These are phyloP conservation scores for Primulina eburnea DNA, from an alignment of 257 asterid genomes.

Conservation along the genomic window DNA sequence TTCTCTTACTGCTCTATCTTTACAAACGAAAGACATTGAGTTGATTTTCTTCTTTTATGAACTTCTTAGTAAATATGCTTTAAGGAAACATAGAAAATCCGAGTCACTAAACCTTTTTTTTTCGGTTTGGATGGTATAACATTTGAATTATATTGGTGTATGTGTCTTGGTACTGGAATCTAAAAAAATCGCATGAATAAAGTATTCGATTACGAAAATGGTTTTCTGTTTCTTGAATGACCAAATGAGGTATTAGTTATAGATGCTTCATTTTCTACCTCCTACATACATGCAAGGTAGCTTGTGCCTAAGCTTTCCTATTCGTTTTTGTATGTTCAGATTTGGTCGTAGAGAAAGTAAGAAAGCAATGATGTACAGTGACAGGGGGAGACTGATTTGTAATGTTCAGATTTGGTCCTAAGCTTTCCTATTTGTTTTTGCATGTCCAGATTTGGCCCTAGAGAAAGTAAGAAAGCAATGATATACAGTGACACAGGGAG, in stretches of 20 bases:
- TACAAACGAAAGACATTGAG: background rate
- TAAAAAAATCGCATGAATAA: background rate
- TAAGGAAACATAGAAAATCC: background rate
- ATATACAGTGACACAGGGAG: conserved; percentile 84
- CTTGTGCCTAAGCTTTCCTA: conserved; percentile 16
- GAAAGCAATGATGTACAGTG: conserved; percentile 64
- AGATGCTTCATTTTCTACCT: conserved; percentile 18
- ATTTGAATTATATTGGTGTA: background rate
- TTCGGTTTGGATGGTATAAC: conserved; percentile 1
- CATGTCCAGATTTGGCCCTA: conserved; percentile 73
- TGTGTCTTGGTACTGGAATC: background rate
- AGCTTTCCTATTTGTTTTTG: conserved; percentile 22
- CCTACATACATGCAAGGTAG: conserved; percentile 18
- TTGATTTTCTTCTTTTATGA: background rate
- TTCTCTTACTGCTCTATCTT: conserved; percentile 1
- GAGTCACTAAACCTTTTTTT: background rate
- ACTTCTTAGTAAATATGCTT: conserved; percentile 5
- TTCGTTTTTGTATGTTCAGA: conserved; percentile 38
- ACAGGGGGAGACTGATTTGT: too few species aligned
- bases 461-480: conserved; percentile 99
- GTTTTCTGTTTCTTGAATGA: conserved; percentile 19
- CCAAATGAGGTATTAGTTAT: background rate
- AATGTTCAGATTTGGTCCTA: conserved; percentile 5
- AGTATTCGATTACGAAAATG: background rate
- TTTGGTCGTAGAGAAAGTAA: conserved; percentile 97